These are phyloP conservation scores for Yueomyces sp. DNA, from an alignment of 805 yeast species.

Conservation along the genomic window DNA sequence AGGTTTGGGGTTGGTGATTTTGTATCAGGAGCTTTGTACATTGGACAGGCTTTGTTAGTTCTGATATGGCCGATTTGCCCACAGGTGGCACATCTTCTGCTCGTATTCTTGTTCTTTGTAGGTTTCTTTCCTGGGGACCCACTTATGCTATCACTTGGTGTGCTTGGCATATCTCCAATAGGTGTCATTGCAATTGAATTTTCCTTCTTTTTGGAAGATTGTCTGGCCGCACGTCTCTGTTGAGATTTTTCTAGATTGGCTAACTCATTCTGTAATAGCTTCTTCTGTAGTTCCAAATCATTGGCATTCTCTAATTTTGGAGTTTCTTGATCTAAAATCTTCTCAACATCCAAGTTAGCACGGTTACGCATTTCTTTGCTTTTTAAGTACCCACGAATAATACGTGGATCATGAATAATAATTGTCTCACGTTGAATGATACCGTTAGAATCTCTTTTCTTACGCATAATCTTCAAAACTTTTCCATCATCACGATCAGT, in stretches of 20 bases:
- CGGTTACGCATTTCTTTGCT: slow-evolving; percentile 50
- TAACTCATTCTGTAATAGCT: slow-evolving; percentile 66
- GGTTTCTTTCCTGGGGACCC: neutral
- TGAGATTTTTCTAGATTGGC: slow-evolving; percentile 71
- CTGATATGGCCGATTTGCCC: slow-evolving; percentile 92
- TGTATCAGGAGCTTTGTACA: slow-evolving; percentile 40
- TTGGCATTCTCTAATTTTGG: slow-evolving; percentile 52
- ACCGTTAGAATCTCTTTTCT: slow-evolving; percentile 74
- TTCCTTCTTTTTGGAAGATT: slow-evolving; percentile 33
- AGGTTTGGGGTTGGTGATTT: neutral
- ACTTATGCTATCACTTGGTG: neutral
- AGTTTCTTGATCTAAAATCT: slow-evolving; percentile 19
- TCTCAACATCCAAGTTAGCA: slow-evolving; percentile 50
- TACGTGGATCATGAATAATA: slow-evolving; percentile 69
- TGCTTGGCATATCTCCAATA: neutral
- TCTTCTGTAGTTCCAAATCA: slow-evolving; percentile 61
- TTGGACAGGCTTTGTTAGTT: slow-evolving; percentile 80
- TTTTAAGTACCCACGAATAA: slow-evolving; percentile 72
- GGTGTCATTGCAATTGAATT: neutral
- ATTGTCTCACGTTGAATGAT: slow-evolving; percentile 72
- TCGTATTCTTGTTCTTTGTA: slow-evolving; percentile 27
- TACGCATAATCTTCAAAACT: slow-evolving; percentile 55
- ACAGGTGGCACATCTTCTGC: slow-evolving; percentile 85
- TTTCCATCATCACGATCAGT: slow-evolving; percentile 23
- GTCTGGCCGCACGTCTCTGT: slow-evolving; percentile 48